Conservation (phyloP, 1,284 basidiomycete genomes). For the Cutaneotrichosporon sp. region DNA sequence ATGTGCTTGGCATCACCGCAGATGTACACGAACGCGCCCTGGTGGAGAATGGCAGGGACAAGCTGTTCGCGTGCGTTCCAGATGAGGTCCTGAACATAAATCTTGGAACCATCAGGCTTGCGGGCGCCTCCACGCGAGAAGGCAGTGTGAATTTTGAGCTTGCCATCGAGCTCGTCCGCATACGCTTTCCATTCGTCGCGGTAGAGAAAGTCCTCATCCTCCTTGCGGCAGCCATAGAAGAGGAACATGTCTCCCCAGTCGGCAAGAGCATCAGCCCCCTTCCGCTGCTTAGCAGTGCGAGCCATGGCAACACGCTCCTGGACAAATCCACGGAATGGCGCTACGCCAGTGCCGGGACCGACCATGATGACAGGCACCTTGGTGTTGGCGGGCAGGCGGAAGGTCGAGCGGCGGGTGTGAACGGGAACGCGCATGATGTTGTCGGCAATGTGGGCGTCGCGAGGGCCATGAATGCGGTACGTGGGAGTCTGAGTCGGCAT, state of each 20-base stretch:
- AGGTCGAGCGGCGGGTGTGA: constrained; percentile 90
- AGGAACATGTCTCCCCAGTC: constrained; percentile 94
- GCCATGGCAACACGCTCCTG: constrained; percentile 96
- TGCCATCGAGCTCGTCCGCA: constrained; percentile 76
- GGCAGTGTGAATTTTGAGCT: constrained; percentile 80
- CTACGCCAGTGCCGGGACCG: constrained; percentile 95
- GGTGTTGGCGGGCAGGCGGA: constrained; percentile 92
- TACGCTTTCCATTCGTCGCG: constrained; percentile 91
- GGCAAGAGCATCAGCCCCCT: constrained; percentile 74
- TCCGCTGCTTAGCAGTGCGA: constrained; percentile 87
- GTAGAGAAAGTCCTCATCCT: constrained; percentile 86
- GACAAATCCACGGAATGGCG: constrained; percentile 96
- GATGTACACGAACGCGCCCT: constrained; percentile 89
- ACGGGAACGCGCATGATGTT: constrained; percentile 77
- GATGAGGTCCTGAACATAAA: constrained; percentile 93
- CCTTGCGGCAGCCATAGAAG: constrained; percentile 90
- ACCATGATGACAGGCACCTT: constrained; percentile 99
- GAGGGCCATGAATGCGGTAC: constrained; percentile 84
- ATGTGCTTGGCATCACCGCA: constrained; percentile 97
- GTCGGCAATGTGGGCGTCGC: constrained; percentile 66
- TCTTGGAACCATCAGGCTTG: constrained; percentile 81
- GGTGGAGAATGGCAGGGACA: constrained; percentile 80
- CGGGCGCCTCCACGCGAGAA: constrained; percentile 76
- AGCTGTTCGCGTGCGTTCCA: constrained; percentile 76
- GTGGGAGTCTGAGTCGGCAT: constrained; percentile 51